Evolutionary conservation across 768 basidiomycete species (phyloP).

Genomic region (Boletus subcaerulescens): DNA sequence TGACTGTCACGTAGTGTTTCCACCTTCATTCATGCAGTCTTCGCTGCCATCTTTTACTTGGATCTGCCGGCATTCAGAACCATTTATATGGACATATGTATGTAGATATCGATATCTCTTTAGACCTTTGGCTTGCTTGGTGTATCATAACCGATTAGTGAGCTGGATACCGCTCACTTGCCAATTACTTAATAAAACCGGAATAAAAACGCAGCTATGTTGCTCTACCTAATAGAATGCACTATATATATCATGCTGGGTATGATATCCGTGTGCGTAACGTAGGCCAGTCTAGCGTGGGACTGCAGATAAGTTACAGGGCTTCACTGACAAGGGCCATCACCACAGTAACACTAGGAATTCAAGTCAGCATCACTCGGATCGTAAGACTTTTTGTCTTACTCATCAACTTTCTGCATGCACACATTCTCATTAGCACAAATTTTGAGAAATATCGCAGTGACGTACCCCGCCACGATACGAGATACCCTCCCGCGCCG

Average conservation of each 20-base stretch:
- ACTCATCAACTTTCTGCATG: constrained; percentile 78
- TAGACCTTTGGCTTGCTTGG: constrained; percentile 18
- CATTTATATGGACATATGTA: constrained; percentile 22
- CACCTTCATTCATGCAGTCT: constrained; percentile 1
- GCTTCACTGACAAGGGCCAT: constrained; percentile 69
- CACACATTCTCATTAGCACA: constrained; percentile 4
- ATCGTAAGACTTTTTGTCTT: constrained; percentile 27
- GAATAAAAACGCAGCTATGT: too few species aligned
- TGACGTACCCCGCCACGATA: constrained; percentile 74
- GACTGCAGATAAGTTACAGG: constrained; percentile 28
- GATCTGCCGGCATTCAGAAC: constrained; percentile 20
- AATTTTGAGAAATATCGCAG: constrained; percentile 1
- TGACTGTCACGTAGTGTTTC: constrained; percentile 24
- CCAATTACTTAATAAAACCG: too few species aligned
- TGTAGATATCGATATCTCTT: constrained; percentile 22
- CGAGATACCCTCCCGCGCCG: constrained; percentile 59
- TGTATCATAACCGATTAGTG: constrained; percentile 31
- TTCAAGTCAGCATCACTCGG: constrained; percentile 8
- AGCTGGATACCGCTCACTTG: background rate
- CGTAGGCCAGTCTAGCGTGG: background rate
- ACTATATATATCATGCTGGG: background rate
- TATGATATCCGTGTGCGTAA: background rate
- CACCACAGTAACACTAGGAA: constrained; percentile 63
- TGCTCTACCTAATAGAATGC: too few species aligned
- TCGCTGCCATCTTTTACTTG: constrained; percentile 5